Evolutionary conservation across 2,329 filamentous ascomycete genomes (phyloP), one percentile per base, ranked within the genome.

Genomic region (Fusarium humuli): DNA sequence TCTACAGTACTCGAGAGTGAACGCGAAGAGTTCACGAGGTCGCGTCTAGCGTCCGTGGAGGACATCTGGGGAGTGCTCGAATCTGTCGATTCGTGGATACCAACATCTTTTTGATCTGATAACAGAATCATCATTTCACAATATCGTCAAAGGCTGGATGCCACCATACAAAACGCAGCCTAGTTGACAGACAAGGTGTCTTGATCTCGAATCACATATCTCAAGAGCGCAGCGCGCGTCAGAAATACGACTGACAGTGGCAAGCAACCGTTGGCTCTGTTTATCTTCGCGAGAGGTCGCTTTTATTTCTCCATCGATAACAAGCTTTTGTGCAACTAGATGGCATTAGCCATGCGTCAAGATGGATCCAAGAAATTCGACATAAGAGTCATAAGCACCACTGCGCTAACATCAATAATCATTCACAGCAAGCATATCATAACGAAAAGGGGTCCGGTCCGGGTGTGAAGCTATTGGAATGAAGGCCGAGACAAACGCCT

Each of bases 401-500:
- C 30, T 41, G 49, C 49, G 49, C 49, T 42, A 53, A 52, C 34
- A 52, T 48, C 53, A 57, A 48, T 52, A 42, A 69, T 61, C 50
- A 49, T 54, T 34, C 49, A 55, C 48, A 48, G 54, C 44, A 60
- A 64, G 61, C 59, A 65, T 56, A 65, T 56, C 53, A 61, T 66
- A 47, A 55, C 48, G 67, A 60, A 47, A 73, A 75, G 55, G 73
- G 73, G 62, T 66, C 57, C 55, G 69, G 54, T 57, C 57, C 48
- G 64, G 71, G 73, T 40, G 65, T 70, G 65, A 65, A 56, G 32
- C 45, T 69, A 70, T 71, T 48, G 65, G 69, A 65, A 69, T 56
- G 62, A 75, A 63, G 72, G 69, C 67, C 67, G 69, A 75, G 69
- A 74, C 71, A 69, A 69, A 70, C 66, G 61, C 69, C 66, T 66